Percentiles rank a stretch among this genome's conserved stretches.
Conservation (phyloP, 305 asterid species). For the Lippia alba region DNA sequence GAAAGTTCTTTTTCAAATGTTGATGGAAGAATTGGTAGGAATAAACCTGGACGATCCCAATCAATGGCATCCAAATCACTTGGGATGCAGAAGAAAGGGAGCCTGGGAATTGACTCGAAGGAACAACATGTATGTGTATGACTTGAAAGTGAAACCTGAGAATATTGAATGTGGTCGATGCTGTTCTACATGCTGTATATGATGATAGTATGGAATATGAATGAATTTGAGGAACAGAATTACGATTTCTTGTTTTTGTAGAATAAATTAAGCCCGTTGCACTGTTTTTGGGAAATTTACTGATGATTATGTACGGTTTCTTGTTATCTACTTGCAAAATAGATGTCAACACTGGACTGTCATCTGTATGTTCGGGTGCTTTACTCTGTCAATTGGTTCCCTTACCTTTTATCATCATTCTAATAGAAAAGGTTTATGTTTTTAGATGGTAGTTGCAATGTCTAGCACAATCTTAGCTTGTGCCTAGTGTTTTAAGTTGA, state of each 20-base stretch:
- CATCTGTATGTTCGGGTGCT: slow-evolving; percentile 14
- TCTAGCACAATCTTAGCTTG: slow-evolving; percentile 22
- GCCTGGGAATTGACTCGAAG: slow-evolving; percentile 56
- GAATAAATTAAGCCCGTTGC: slow-evolving; percentile 5
- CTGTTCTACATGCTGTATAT: slow-evolving; percentile 4
- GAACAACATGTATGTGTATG: slow-evolving; percentile 62
- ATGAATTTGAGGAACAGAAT: slow-evolving; percentile 1
- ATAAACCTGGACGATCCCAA: slow-evolving; percentile 52
- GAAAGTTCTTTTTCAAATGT: slow-evolving; percentile 50
- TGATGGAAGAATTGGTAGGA: slow-evolving; percentile 45
- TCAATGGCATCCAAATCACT: slow-evolving; percentile 53
- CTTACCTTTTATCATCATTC: background rate
- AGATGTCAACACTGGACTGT: slow-evolving; percentile 10
- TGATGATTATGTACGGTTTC: slow-evolving; percentile 23
- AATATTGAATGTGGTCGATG: slow-evolving; percentile 21
- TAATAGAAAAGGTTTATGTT: slow-evolving; percentile 23
- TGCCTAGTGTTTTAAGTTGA: slow-evolving; percentile 21
- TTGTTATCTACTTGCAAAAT: slow-evolving; percentile 4
- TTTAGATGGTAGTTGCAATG: slow-evolving; percentile 11
- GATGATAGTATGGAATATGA: slow-evolving; percentile 18
- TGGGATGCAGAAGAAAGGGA: slow-evolving; percentile 64
- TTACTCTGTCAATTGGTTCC: slow-evolving; percentile 9
- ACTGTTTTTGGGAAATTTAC: slow-evolving; percentile 1
- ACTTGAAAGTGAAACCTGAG: background rate
- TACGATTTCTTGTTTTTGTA: slow-evolving; percentile 8